Conservation (phyloP, 2,329 filamentous ascomycete species). For the Huntiella savannae region DNA sequence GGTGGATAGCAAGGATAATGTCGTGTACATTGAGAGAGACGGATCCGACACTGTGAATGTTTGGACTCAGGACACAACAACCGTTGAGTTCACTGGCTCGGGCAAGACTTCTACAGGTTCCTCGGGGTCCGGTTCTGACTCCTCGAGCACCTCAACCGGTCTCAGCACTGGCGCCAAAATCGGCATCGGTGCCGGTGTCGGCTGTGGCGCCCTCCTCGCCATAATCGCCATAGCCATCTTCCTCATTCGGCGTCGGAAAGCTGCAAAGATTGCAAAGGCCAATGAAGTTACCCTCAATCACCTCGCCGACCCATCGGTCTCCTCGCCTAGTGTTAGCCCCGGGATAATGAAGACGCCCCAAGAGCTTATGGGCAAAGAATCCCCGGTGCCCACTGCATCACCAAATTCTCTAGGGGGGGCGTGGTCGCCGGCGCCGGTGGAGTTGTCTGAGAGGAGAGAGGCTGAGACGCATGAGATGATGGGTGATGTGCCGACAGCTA, state of each 20-base stretch:
- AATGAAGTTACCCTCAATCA: too few species aligned
- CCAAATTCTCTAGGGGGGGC: not conserved
- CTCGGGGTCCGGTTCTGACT: not conserved
- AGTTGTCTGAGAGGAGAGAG: not conserved
- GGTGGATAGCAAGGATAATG: not conserved
- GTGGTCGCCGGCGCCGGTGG: not conserved
- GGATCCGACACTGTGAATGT: not conserved
- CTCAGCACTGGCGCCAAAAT: not conserved
- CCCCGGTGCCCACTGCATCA: not conserved
- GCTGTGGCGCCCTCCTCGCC: not conserved
- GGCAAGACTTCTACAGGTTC: not conserved
- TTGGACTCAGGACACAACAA: not conserved
- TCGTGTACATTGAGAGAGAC: not conserved
- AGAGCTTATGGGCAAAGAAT: not conserved
- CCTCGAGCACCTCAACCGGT: not conserved
- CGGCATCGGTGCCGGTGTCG: not conserved
- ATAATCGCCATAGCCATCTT: too few species aligned
- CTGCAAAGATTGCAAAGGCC: too few species aligned
- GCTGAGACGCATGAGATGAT: not conserved
- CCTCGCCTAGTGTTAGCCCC: not conserved
- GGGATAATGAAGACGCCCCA: not conserved
- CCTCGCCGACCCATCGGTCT: not conserved
- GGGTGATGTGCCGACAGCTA: not conserved
- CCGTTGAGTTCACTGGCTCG: not conserved
- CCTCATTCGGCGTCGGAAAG: too few species aligned